Conservation (phyloP, 345 rosid species). For the Viola odorata region DNA sequence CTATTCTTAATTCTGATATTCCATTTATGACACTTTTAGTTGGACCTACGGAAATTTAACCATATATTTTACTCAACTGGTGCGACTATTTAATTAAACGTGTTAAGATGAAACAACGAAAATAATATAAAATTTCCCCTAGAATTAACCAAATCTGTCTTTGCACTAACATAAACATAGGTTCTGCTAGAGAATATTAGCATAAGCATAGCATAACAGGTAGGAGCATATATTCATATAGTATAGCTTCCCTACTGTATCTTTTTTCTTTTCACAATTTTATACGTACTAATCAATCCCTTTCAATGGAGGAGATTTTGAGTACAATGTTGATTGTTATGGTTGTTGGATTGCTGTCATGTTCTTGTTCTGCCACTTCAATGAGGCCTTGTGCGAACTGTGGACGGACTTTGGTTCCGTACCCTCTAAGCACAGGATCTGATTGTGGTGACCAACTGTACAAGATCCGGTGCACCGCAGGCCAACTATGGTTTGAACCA, state of each 20-base stretch:
- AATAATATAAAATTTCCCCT: neutral
- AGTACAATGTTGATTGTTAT: neutral
- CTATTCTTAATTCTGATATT: too few relatives aligned
- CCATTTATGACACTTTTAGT: too few relatives aligned
- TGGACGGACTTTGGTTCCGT: slow-evolving; percentile 10
- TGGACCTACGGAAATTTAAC: too few relatives aligned
- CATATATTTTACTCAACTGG: too few relatives aligned
- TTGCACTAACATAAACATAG: neutral
- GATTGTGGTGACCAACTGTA: slow-evolving; percentile 19
- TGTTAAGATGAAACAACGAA: neutral
- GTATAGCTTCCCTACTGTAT: neutral
- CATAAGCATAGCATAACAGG: neutral
- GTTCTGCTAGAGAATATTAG: neutral
- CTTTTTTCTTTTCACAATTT: neutral
- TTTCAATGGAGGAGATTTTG: slow-evolving; percentile 2
- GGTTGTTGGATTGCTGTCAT: neutral
- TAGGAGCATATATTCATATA: neutral
- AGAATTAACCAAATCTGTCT: neutral
- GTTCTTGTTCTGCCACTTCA: neutral
- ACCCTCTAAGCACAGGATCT: slow-evolving; percentile 11
- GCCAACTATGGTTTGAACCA: slow-evolving; percentile 37
- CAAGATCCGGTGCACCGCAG: slow-evolving; percentile 36
- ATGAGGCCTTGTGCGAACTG: slow-evolving; percentile 2
- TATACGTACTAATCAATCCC: neutral
- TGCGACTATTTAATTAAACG: too few relatives aligned